These are phyloP conservation scores for Boletus sensibilis DNA, from an alignment of 768 basidiomycete species.

Conservation along the genomic window DNA sequence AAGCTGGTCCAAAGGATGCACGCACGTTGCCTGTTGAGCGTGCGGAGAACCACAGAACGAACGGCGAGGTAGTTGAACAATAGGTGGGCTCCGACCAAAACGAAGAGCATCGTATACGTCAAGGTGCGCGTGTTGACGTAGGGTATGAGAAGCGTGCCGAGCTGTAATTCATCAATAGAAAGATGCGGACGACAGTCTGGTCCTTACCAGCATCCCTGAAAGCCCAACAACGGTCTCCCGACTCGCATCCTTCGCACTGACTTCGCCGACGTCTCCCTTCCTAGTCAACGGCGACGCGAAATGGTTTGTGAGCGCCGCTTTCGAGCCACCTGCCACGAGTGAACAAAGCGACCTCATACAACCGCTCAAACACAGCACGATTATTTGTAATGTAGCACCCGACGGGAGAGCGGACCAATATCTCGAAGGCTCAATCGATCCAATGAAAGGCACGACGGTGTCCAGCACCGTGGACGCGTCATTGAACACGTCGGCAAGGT, in stretches of 20 bases:
- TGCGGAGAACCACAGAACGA: constrained; percentile 52
- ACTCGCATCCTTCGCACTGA: constrained; percentile 71
- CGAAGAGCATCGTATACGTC: constrained; percentile 52
- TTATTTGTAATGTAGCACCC: constrained; percentile 39
- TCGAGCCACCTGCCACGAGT: constrained; percentile 68
- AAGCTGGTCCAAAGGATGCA: constrained; percentile 47
- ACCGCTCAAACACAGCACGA: constrained; percentile 57
- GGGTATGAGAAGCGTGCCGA: constrained; percentile 59
- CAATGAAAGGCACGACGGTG: constrained; percentile 56
- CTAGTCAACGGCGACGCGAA: constrained; percentile 53
- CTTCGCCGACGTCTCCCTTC: constrained; percentile 64
- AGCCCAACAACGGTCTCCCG: constrained; percentile 70
- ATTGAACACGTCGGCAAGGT: constrained; percentile 66
- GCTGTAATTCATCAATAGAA: constrained; percentile 35
- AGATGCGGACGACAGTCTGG: not conserved
- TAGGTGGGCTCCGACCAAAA: constrained; percentile 55
- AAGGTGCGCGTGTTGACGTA: constrained; percentile 46
- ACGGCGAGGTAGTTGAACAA: constrained; percentile 60
- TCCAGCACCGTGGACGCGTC: constrained; percentile 60
- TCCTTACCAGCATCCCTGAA: constrained; percentile 63
- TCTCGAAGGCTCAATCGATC: constrained; percentile 27
- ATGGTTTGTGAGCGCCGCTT: constrained; percentile 65
- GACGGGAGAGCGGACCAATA: constrained; percentile 35
- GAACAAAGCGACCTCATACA: constrained; percentile 57
- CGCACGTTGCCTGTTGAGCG: constrained; percentile 60